Conservation (phyloP, 352 stramenopile species). For the Globisporangium recalcitrans region DNA sequence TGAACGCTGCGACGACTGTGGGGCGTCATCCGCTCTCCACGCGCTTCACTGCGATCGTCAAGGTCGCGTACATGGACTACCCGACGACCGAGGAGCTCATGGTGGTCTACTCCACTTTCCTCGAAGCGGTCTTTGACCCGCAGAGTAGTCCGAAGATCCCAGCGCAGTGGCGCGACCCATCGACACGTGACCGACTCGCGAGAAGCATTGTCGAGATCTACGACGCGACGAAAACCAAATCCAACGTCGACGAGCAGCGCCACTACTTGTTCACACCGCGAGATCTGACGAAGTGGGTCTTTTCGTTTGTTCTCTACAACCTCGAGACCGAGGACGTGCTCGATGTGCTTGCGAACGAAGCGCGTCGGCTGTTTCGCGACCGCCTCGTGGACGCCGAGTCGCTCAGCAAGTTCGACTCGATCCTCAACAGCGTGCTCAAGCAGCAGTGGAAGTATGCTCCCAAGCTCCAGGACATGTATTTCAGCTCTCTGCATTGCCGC, state of each 20-base stretch:
- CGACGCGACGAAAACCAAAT: constrained; percentile 83
- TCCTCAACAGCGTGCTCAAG: constrained; percentile 81
- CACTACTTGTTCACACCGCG: constrained; percentile 94
- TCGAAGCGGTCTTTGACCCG: constrained; percentile 70
- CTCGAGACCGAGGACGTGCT: constrained; percentile 85
- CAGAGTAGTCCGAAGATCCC: constrained; percentile 29
- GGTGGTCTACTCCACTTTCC: constrained; percentile 87
- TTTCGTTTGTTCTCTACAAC: constrained; percentile 88
- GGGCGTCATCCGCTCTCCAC: constrained; percentile 89
- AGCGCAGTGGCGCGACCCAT: constrained; percentile 42
- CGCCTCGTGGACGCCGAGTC: constrained; percentile 83
- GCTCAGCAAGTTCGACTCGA: constrained; percentile 75
- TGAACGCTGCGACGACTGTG: constrained; percentile 92
- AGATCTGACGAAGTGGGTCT: constrained; percentile 91
- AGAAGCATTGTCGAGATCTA: constrained; percentile 90
- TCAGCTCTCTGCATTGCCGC: constrained; percentile 72
- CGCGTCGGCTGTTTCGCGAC: constrained; percentile 85
- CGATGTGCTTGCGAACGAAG: constrained; percentile 90
- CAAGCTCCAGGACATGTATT: constrained; percentile 84
- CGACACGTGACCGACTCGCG: constrained; percentile 79
- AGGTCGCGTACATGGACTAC: constrained; percentile 92
- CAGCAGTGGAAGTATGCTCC: constrained; percentile 73
- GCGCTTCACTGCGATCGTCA: constrained; percentile 92
- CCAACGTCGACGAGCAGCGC: constrained; percentile 91
- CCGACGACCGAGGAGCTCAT: constrained; percentile 86